A percentile compares a stretch with the other conserved stretches of the same genome.
These are phyloP conservation scores for Pleurozium schreberi DNA, from an alignment of 225 moss, liverwort and hornwort species.

Conservation along the genomic window DNA sequence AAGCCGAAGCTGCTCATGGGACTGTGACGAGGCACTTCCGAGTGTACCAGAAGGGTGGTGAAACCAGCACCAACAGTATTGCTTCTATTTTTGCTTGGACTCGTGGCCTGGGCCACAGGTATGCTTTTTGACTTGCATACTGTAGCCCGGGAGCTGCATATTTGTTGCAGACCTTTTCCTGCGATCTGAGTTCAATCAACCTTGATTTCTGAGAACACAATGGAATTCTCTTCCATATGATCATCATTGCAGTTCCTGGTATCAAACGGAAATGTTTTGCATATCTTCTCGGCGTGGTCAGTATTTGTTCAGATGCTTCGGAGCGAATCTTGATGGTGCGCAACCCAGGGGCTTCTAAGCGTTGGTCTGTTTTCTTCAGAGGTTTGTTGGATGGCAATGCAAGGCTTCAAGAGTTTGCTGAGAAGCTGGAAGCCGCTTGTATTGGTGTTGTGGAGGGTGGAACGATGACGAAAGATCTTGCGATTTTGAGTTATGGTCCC, in stretches of 20 bases:
- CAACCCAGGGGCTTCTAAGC: not conserved
- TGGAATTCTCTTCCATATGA: not conserved
- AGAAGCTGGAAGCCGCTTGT: conserved; percentile 77
- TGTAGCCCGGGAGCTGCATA: not conserved
- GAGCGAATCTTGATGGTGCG: not conserved
- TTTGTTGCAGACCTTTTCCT: not conserved
- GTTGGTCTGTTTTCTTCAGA: conserved; percentile 5
- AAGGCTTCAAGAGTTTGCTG: conserved; percentile 53
- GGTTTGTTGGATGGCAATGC: conserved; percentile 62
- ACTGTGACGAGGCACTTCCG: conserved; percentile 93
- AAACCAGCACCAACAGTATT: conserved; percentile 98
- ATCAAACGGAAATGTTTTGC: not conserved
- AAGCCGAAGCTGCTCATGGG: conserved; percentile 97
- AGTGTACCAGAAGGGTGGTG: conserved; percentile 91
- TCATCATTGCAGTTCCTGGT: not conserved
- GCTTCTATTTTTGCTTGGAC: conserved; percentile 99
- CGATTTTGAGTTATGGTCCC: conserved; percentile 66
- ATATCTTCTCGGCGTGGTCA: not conserved
- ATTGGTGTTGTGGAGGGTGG: conserved; percentile 68
- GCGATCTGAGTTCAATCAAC: not conserved
- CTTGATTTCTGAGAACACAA: not conserved
- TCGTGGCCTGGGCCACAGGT: conserved; percentile 76
- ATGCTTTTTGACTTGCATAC: not conserved
- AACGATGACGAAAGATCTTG: conserved; percentile 96
- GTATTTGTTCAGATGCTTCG: not conserved